Conservation (phyloP, 2,329 filamentous ascomycete genomes). For the Colletotrichum coccodes region DNA sequence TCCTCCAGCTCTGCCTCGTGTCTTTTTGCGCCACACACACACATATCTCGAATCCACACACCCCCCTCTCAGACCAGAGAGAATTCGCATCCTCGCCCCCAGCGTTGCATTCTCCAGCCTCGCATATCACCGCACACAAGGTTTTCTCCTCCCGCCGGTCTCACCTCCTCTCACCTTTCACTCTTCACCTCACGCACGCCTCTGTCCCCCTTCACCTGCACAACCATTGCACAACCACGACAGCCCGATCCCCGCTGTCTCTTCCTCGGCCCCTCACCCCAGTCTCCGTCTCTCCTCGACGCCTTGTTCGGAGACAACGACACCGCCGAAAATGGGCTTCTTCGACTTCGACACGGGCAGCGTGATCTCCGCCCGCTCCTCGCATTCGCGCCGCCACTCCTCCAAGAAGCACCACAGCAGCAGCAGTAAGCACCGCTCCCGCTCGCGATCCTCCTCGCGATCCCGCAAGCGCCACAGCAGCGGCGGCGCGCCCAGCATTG, state of each 20-base stretch:
- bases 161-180: background rate
- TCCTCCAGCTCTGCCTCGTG: background rate
- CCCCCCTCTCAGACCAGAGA: background rate
- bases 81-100: background rate
- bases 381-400: slow-evolving; percentile 33
- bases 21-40: background rate
- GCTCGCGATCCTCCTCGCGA: slow-evolving; percentile 52
- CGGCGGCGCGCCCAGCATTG: slow-evolving; percentile 46
- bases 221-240: background rate
- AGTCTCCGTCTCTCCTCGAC: background rate
- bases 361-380: slow-evolving; percentile 32
- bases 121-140: slow-evolving; percentile 7
- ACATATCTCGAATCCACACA: background rate
- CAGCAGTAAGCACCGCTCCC: slow-evolving; percentile 48
- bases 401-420: slow-evolving; percentile 28
- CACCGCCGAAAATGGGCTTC: slow-evolving; percentile 29
- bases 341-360: slow-evolving; percentile 33
- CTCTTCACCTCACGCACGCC: background rate
- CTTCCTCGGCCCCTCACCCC: background rate
- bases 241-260: background rate
- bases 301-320: background rate
- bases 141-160: background rate
- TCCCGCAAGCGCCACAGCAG: slow-evolving; percentile 45
- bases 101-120: slow-evolving; percentile 16
- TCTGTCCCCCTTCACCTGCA: too few species aligned